phyloP scores from a whole-genome alignment of 805 yeast species.

The Komagataella pseudopastoris region DNA sequence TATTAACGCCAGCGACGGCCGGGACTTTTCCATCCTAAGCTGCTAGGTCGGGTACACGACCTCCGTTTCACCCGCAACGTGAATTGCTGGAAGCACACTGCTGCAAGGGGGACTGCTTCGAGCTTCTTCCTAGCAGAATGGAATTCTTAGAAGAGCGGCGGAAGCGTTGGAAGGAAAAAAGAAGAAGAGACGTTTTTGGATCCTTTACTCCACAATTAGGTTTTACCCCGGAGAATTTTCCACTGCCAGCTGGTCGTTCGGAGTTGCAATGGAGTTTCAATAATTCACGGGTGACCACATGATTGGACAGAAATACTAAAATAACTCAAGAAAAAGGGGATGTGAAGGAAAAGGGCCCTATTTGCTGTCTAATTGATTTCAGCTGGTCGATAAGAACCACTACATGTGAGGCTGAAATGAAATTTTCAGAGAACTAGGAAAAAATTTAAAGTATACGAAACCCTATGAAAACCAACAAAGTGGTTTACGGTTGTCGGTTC shows the following conservation, averaged over 20 bases:
- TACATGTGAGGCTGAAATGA: not conserved
- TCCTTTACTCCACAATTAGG: not conserved
- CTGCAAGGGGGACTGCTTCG: not conserved
- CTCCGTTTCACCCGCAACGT: not conserved
- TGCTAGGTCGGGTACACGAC: not conserved
- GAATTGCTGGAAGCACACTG: not conserved
- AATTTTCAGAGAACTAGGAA: not conserved
- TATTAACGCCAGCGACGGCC: not conserved
- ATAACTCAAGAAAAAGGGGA: not conserved
- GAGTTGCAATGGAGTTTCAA: not conserved
- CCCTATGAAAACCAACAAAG: not conserved
- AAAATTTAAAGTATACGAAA: not conserved
- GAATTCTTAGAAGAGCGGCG: not conserved
- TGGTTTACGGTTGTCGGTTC: not conserved
- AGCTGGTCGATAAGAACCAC: not conserved
- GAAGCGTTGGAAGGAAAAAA: not conserved
- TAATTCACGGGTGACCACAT: not conserved
- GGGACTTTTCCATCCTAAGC: not conserved
- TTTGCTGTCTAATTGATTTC: not conserved
- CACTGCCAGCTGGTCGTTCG: not conserved
- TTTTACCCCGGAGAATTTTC: not conserved
- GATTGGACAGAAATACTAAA: not conserved
- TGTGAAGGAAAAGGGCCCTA: not conserved
- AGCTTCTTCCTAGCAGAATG: not conserved
- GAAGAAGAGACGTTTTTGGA: not conserved